Conservation (phyloP, 2,329 filamentous ascomycete species). For the Talaromyces amestolkiae region DNA sequence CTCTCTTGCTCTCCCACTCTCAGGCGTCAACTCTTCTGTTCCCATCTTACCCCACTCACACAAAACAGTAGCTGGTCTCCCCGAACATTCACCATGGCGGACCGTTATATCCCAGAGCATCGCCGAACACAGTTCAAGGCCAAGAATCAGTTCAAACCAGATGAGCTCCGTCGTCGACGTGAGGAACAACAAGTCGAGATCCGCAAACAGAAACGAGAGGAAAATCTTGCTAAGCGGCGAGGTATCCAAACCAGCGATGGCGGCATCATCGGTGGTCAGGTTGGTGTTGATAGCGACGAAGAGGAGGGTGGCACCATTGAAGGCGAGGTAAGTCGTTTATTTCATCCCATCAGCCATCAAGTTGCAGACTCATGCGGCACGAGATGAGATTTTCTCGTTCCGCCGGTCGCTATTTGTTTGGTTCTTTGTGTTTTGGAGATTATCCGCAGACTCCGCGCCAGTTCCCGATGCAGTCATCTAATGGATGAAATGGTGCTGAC, state of each 20-base stretch:
- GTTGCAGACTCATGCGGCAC: neutral
- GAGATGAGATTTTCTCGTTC: neutral
- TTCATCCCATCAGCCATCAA: conserved; percentile 1
- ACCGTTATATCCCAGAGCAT: conserved; percentile 99
- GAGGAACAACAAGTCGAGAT: conserved; percentile 99
- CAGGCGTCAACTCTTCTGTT: conserved; percentile 23
- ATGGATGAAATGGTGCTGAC: conserved; percentile 19
- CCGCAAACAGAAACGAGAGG: conserved; percentile 95
- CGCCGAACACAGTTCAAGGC: conserved; percentile 99
- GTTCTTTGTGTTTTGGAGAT: neutral
- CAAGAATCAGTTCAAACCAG: conserved; percentile 97
- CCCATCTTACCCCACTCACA: conserved; percentile 25
- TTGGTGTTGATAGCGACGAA: conserved; percentile 85
- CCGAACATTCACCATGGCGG: conserved; percentile 69
- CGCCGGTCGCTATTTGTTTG: conserved; percentile 8
- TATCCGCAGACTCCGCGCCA: neutral
- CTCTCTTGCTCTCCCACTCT: conserved; percentile 9
- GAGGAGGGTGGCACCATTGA: conserved; percentile 95
- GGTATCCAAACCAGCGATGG: conserved; percentile 80
- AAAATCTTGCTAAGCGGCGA: conserved; percentile 97
- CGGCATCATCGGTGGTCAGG: conserved; percentile 28
- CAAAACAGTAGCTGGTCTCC: conserved; percentile 11
- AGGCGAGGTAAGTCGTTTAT: conserved; percentile 72
- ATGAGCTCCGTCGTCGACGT: conserved; percentile 95
- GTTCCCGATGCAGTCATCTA: neutral